Conservation (phyloP, 345 rosid species). For the Theobroma cacao region DNA sequence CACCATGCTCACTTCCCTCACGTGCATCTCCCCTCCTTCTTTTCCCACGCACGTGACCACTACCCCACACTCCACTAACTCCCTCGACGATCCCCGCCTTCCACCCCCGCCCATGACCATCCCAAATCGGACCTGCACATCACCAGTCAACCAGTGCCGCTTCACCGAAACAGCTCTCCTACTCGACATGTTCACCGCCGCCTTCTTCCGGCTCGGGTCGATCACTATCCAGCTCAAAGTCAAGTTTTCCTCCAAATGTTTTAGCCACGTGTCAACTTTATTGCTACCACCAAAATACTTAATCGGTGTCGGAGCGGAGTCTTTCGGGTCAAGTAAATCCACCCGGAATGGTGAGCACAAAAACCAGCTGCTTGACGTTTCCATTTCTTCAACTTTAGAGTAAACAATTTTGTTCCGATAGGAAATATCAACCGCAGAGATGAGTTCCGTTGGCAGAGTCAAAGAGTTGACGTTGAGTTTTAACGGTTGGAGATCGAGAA, state of each 20-base stretch:
- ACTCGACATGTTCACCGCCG: conserved; percentile 62
- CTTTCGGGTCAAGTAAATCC: conserved; percentile 54
- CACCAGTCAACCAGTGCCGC: conserved; percentile 68
- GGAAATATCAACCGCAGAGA: conserved; percentile 77
- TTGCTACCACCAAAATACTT: neutral
- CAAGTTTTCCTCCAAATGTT: conserved; percentile 48
- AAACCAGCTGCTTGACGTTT: conserved; percentile 51
- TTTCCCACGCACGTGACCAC: conserved; percentile 41
- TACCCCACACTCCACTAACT: conserved; percentile 28
- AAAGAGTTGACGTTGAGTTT: conserved; percentile 5
- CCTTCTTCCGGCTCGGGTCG: conserved; percentile 53
- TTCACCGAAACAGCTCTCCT: conserved; percentile 47
- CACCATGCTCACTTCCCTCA: conserved; percentile 65
- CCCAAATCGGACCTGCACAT: conserved; percentile 47
- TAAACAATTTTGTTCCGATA: conserved; percentile 37
- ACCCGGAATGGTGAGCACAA: conserved; percentile 52
- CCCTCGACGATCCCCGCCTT: neutral
- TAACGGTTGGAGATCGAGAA: conserved; percentile 22
- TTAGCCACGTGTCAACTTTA: conserved; percentile 36
- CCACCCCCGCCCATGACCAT: conserved; percentile 20
- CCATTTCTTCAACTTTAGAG: conserved; percentile 46
- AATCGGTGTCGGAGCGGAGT: conserved; percentile 37
- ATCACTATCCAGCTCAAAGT: conserved; percentile 61
- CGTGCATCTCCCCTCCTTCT: conserved; percentile 61
- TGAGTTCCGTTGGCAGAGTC: conserved; percentile 23